Conservation (phyloP, 306 rosid genomes). For the Dryas drummondii region DNA sequence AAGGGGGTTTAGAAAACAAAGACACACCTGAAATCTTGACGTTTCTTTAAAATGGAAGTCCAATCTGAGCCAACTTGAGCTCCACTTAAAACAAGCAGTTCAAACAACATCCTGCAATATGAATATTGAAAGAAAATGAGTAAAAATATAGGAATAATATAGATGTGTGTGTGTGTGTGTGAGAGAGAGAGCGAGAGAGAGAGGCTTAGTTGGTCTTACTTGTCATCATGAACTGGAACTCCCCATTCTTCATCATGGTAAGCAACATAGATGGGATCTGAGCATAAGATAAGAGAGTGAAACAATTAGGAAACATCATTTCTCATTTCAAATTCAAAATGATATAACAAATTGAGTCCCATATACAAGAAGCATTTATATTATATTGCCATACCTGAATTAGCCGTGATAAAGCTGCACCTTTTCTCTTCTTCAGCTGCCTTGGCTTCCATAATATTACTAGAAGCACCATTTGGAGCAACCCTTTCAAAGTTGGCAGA, state of each 20-base stretch:
- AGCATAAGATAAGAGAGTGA: neutral
- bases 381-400: conserved; percentile 61
- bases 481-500: conserved; percentile 79
- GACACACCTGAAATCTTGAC: conserved; percentile 70
- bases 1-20: neutral
- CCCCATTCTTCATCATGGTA: conserved; percentile 99
- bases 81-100: conserved; percentile 77
- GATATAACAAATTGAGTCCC: neutral
- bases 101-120: conserved; percentile 71
- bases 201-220: conserved; percentile 48
- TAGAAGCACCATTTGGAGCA: conserved; percentile 48
- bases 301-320: neutral
- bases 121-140: neutral
- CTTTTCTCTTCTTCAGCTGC: conserved; percentile 62
- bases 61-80: conserved; percentile 99
- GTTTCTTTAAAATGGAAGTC: conserved; percentile 93
- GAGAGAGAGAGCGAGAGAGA: neutral
- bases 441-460: conserved; percentile 26
- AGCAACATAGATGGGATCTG: conserved; percentile 93
- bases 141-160: neutral
- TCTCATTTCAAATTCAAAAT: neutral
- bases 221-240: conserved; percentile 96
- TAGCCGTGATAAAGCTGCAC: conserved; percentile 88
- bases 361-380: neutral
- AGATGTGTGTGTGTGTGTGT: no score